Base-by-base conservation (phyloP, 2,329 filamentous ascomycete genomes). In the Pleoardoris graminearum region DNA sequence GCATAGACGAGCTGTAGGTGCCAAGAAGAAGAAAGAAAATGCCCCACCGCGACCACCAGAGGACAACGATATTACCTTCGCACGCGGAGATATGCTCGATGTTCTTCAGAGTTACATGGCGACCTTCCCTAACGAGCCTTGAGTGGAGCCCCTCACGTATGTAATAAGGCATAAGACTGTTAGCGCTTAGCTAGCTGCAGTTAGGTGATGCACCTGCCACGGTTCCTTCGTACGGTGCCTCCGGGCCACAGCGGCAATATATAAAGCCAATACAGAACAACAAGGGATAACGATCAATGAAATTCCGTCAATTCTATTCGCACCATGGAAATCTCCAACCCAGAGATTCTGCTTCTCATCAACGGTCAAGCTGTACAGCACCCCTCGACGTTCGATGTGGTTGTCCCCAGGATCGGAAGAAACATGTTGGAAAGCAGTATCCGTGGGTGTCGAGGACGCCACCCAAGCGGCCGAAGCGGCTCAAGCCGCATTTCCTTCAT, bases 401-500 rank as follows among this genome's bases (percentile, higher is more conserved):
- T 50, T 81, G 83, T 63, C 71, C 79, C 50, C 79, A 88, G 35
- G 67, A 77, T 59, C 80, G 77, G n/a, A 50, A 85, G 86, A 4
- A 63, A 67, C 17, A 77, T 76, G 54, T 57, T 75, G 84, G 60
- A 76, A 81, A 59, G 77, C 79, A 52, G 81, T 80, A 55, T 77
- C 79, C 30, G 82, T 80, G 33, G 82, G 82, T 8, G 75, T 79
- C 23, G 67, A 75, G n/a, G 77, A 83, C 61, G 80, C 82, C 35
- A 72, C 75, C 2, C 77, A 82, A 57, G 85, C 84, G 25, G 73
- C 80, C 16, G 74, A 76, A 16, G 80, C 84, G 8, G 87, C 88
- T 0, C 76, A 84, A 16, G 76, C 77, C 10, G 88, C 89, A 2
- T 86, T 89, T 70, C 80, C 80, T 39, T 73, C 79, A 54, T 94